These are phyloP conservation scores for Panaeolus papilionaceus DNA, from an alignment of 768 basidiomycete genomes.

Conservation along the genomic window DNA sequence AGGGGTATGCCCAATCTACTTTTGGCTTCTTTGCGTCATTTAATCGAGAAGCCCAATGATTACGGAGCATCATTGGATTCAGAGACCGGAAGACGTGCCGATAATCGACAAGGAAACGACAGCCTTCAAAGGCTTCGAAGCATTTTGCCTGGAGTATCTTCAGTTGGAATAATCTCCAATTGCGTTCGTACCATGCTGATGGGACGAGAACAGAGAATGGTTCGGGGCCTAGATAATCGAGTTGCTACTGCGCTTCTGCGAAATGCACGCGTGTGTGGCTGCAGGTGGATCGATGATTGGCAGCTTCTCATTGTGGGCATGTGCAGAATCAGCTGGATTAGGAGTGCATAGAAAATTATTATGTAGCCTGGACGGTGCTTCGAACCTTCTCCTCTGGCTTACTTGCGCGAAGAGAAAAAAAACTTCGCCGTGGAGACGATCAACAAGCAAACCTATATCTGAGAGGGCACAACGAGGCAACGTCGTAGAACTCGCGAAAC, in stretches of 20 bases:
- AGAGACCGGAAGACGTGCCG: constrained; percentile 9
- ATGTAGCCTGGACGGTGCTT: constrained; percentile 8
- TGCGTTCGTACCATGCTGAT: constrained; percentile 1
- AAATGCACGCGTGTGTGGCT: constrained; percentile 11
- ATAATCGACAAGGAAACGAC: constrained; percentile 4
- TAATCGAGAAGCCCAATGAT: neutral
- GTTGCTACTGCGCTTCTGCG: neutral
- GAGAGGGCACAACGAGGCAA: neutral
- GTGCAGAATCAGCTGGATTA: constrained; percentile 2
- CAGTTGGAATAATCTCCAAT: constrained; percentile 7
- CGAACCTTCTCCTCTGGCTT: constrained; percentile 5
- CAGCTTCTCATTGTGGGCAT: constrained; percentile 10
- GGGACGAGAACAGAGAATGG: neutral
- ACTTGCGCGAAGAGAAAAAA: neutral
- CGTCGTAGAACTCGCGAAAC: neutral
- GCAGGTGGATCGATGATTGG: constrained; percentile 10
- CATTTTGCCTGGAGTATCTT: neutral
- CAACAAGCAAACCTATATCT: neutral
- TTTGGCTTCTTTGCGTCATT: constrained; percentile 13
- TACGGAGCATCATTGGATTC: constrained; percentile 14
- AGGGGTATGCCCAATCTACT: constrained; percentile 4
- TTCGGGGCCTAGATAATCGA: constrained; percentile 1
- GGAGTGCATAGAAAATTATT: neutral
- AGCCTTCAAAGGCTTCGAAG: neutral
- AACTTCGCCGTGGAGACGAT: constrained; percentile 3